Evolutionary conservation across 176 grass and related monocot genomes (phyloP), one percentile per base, ranked within the genome.

Genomic region (Avena insularis): DNA sequence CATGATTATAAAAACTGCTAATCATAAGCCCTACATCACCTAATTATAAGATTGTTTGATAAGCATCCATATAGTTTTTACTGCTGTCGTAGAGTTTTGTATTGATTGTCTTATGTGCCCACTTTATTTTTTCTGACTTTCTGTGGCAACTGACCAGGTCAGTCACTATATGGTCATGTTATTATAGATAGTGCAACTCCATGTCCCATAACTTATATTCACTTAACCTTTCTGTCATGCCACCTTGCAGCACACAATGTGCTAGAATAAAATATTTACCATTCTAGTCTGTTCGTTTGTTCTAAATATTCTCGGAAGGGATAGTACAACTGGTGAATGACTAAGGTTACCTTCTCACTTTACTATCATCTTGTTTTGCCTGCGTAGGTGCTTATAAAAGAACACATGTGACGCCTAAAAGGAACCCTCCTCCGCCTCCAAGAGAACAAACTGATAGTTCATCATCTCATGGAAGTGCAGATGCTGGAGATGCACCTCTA

Each of bases 391-490:
- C 58, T 20, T 84, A 63, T 67, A 92, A 79, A 88, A 97, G 84
- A 71, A 90, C 92, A 77, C 79, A 23, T 60, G 50, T 89, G 78
- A 77, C 89, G 78, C 92, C 95, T 69, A 94, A 76, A 87, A 91
- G 94, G 73, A 94, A 71, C 63, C 94, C 88, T 49, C 94, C 94
- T 65, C 85, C 92, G 4, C 90, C 90, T 87, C 90, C 90, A 90
- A 90, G 62, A 89, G 94, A 94, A 78, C 92, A 89, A 72, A 70
- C 72, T 77, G 86, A 65, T 85, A 85, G 68, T 73, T 89, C 84
- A 66, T 77, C 40, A 47, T 82, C 87, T 21, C 86, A 92, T 83
- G 84, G 36, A 77, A 77, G 61, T 62, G 77, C 86, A 84, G 88
- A 76, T 16, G 59, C 69, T 62, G 88, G 71, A 31, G 91, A 92